Conservation (phyloP, 257 asterid species). For the Echium plantagineum region DNA sequence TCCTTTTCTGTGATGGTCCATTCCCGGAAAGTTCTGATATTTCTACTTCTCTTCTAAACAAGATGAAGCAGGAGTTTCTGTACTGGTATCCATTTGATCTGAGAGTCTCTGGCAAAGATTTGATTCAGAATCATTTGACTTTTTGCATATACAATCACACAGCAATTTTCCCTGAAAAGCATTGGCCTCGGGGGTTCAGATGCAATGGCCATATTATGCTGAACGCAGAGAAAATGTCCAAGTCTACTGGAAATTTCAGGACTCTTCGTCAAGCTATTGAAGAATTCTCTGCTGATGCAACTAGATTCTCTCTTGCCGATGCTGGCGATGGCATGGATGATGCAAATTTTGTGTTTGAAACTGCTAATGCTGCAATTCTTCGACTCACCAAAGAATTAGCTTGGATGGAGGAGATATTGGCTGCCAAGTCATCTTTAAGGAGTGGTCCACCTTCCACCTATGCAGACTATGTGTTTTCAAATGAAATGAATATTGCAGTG, state of each 20-base stretch:
- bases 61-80: slow-evolving; percentile 84
- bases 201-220: slow-evolving; percentile 94
- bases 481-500: slow-evolving; percentile 74
- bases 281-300: slow-evolving; percentile 97
- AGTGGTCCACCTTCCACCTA: slow-evolving; percentile 35
- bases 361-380: slow-evolving; percentile 85
- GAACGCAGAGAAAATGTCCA: slow-evolving; percentile 91
- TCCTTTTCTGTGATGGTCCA: slow-evolving; percentile 60
- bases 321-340: slow-evolving; percentile 99
- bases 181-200: slow-evolving; percentile 87
- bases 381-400: slow-evolving; percentile 79
- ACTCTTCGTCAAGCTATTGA: slow-evolving; percentile 81
- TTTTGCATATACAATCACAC: slow-evolving; percentile 79
- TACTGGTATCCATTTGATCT: slow-evolving; percentile 98
- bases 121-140: slow-evolving; percentile 84
- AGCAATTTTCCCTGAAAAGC: slow-evolving; percentile 63
- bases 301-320: slow-evolving; percentile 89
- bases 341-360: slow-evolving; percentile 84
- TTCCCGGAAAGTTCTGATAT: slow-evolving; percentile 53
- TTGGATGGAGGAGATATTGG: slow-evolving; percentile 81
- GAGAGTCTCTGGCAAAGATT: slow-evolving; percentile 94
- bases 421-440: slow-evolving; percentile 53
- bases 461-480: slow-evolving; percentile 69
- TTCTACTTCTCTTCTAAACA: slow-evolving; percentile 39
- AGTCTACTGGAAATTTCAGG: slow-evolving; percentile 87